Conservation (phyloP, 257 asterid species). For the Petunia axillaris region DNA sequence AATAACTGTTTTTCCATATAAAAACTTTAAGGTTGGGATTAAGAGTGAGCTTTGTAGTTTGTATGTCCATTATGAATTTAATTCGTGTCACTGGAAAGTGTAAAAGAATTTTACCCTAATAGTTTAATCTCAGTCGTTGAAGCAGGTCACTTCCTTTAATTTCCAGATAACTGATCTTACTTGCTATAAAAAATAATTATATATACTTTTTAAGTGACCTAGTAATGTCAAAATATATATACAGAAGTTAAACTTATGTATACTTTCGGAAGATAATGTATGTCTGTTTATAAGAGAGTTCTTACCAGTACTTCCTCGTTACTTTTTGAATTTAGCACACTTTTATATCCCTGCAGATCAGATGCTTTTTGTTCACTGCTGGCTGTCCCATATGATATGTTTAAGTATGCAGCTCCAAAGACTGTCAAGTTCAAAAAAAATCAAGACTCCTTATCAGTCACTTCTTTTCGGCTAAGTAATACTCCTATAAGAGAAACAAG, state of each 20-base stretch:
- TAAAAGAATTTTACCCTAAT: too few relatives aligned
- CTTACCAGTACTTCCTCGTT: slow-evolving; percentile 56
- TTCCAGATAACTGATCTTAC: not conserved
- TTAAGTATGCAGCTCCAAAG: slow-evolving; percentile 56
- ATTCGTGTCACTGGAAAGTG: too few relatives aligned
- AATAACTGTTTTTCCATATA: too few relatives aligned
- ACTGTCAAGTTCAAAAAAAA: slow-evolving; percentile 37
- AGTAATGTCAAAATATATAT: not conserved
- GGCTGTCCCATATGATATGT: slow-evolving; percentile 26
- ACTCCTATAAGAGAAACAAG: too few relatives aligned
- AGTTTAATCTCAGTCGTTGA: not conserved
- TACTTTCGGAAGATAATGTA: not conserved
- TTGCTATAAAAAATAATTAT: not conserved
- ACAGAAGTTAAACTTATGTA: not conserved
- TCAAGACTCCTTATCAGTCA: not conserved
- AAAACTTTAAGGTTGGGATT: not conserved
- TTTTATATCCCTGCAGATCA: slow-evolving; percentile 39
- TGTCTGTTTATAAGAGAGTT: not conserved
- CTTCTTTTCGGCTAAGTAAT: not conserved
- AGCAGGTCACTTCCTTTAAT: not conserved
- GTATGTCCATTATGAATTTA: too few relatives aligned
- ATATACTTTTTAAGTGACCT: not conserved
- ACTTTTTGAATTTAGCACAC: slow-evolving; percentile 58
- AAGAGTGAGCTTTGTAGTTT: not conserved
- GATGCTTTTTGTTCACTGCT: slow-evolving; percentile 33